These are phyloP conservation scores for Fraxinus americana DNA, from an alignment of 257 asterid species.

Conservation along the genomic window DNA sequence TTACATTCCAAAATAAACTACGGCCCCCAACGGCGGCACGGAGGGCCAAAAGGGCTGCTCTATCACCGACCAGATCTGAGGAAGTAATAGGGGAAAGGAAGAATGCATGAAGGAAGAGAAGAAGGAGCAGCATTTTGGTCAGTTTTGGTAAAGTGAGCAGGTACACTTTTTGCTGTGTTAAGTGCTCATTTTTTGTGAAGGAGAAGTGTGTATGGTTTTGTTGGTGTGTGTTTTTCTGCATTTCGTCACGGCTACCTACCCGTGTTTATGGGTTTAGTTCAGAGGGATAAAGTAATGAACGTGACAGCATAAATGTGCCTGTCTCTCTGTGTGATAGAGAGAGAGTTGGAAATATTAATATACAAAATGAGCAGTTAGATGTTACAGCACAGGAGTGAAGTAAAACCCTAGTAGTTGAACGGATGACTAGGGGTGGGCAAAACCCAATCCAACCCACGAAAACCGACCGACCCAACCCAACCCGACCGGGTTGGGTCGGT, in stretches of 20 bases:
- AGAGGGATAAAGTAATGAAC: constrained; percentile 4
- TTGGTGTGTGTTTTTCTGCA: neutral
- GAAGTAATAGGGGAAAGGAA: constrained; percentile 29
- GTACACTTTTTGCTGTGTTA: constrained; percentile 20
- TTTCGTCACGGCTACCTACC: constrained; percentile 8
- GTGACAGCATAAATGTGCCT: constrained; percentile 25
- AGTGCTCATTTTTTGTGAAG: neutral
- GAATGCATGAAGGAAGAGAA: constrained; percentile 26
- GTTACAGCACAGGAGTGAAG: neutral
- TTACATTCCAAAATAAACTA: constrained; percentile 57
- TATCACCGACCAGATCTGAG: constrained; percentile 62
- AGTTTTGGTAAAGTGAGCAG: constrained; percentile 17
- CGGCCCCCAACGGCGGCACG: constrained; percentile 77
- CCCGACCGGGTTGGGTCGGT: too few species aligned
- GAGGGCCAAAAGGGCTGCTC: constrained; percentile 58
- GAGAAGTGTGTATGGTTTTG: constrained; percentile 28
- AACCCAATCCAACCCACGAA: too few species aligned
- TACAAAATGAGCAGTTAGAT: neutral
- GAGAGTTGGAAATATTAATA: neutral
- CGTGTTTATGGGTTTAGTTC: neutral
- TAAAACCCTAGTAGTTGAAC: neutral
- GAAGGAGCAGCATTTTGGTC: constrained; percentile 26
- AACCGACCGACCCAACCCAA: too few species aligned
- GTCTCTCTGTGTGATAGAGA: neutral
- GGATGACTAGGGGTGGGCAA: too few species aligned